Base-by-base conservation (phyloP, 352 stramenopile species). In the Pythium sukuiense region DNA sequence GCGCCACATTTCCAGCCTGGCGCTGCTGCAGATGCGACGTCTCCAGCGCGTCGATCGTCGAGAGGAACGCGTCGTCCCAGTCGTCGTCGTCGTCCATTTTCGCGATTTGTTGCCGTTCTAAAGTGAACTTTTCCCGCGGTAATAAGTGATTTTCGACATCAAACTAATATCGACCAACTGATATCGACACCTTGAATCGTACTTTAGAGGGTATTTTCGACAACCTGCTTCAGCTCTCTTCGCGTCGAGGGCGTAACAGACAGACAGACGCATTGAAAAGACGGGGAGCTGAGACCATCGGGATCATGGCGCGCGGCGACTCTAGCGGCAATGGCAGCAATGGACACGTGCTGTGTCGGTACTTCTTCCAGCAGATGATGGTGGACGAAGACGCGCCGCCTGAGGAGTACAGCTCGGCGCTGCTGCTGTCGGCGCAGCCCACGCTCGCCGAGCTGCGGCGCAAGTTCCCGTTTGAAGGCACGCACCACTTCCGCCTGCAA, bases 291-390 rank as follows among this genome's bases (percentile, higher is more conserved):
- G n/a, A 43, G 7, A n/a, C 20, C 18, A 11, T 9, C 3, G 13
- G 37, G 12, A 26, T 12, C n/a, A 63, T 63, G 57, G 57, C 45
- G 57, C 57, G 57, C 9, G 32, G 6, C 11, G 35, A 24, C 26
- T 6, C 45, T 48, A 49, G 43, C 13, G 11, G 29, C 20, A 24
- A 24, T 24, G 20, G 20, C 27, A 27, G 59, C 4, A 39, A 48
- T 55, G 24, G 33, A 50, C 35, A 30, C 59, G 85, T 93, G 69
- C 76, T 93, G 59, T 93, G 85, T 56, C 83, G 79, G 62, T 93
- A 93, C 71, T 93, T 93, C 62, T 92, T 94, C 77, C 85, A 92
- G 72, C 67, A 82, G 50, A 90, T 82, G 73, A 66, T 87, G 70
- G 75, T 76, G 14, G 85, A 93, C 59, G 77, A 72, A 6, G 73